Base-by-base conservation (phyloP, 371 early-diverging fungal species). In the Lichtheimia hyalospora region DNA sequence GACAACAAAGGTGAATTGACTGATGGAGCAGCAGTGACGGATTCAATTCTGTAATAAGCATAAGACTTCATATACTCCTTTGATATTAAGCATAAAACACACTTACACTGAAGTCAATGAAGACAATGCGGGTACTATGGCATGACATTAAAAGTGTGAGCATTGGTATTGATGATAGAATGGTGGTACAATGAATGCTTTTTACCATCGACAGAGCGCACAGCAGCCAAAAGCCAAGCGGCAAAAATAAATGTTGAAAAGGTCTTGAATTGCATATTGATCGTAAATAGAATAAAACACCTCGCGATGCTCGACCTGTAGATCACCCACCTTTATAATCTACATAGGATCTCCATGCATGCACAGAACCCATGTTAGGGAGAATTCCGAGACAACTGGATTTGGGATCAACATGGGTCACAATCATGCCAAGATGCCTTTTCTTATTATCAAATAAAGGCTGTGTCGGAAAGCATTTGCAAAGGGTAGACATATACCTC, bases 211-310 rank as follows among this genome's bases (percentile, higher is more conserved):
- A 64, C 63, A 42, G 70, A 61, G 21, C 49, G 24, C 2, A 57
- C 63, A 28, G 51, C 23, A 14, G 63, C 53, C 43, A 52, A 56
- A 24, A 66, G 41, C 8, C 62, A 28, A 52, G 61, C 63, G 28
- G 57, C 48, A 41, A 70, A 42, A 24, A 60, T 14, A 10, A 60
- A 52, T 52, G 52, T 46, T 18, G 52, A 50, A 6, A 70, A 54
- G 15, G 52, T 55, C 34, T 66, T 70, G 54, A 57, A 49, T 60
- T 70, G 61, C 70, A 70, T 70, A 12, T 54, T 63, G 51, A 8
- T 46, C 10, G n/a, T n/a, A 46, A 18, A 46, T 15, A 16, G 21
- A 2, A 8, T 5, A 8, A 34, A 34, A 34, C n/a, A n/a, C 2
- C 34, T 34, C 34, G 34, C 10, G 34, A 34, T 8, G 1, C 8